These are phyloP conservation scores for Candolleomyces eurysporus DNA, from an alignment of 768 basidiomycete genomes.

Conservation along the genomic window DNA sequence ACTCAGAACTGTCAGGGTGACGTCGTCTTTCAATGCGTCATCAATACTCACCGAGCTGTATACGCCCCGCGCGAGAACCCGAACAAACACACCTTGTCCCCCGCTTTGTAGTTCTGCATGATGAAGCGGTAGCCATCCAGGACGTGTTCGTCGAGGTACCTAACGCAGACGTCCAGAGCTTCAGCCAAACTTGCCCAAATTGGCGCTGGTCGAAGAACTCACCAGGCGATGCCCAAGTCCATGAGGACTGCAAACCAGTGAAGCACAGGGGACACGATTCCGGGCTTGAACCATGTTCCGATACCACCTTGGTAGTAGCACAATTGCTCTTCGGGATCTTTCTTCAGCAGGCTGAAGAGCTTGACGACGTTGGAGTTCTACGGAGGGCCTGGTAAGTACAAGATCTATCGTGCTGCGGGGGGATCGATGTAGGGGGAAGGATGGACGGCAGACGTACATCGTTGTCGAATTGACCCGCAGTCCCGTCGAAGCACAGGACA, in stretches of 20 bases:
- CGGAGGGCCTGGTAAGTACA: not conserved
- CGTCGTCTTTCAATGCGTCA: not conserved
- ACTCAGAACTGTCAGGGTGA: conserved; percentile 17
- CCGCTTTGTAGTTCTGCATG: conserved; percentile 73
- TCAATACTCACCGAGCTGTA: conserved; percentile 46
- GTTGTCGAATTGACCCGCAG: conserved; percentile 48
- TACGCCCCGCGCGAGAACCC: conserved; percentile 71
- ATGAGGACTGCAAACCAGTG: conserved; percentile 56
- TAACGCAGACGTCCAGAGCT: conserved; percentile 19
- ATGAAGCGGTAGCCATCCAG: conserved; percentile 74
- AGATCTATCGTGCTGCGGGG: not conserved
- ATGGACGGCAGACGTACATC: conserved; percentile 32
- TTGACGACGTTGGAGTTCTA: conserved; percentile 71
- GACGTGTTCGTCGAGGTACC: conserved; percentile 72
- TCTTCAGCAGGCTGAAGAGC: conserved; percentile 66
- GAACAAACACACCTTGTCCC: conserved; percentile 75
- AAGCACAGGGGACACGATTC: conserved; percentile 63
- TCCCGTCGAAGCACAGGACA: conserved; percentile 73
- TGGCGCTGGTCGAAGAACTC: conserved; percentile 14
- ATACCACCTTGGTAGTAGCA: conserved; percentile 68
- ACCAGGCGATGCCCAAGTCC: conserved; percentile 77
- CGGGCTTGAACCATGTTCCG: conserved; percentile 57
- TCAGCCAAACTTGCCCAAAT: not conserved
- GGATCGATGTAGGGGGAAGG: not conserved
- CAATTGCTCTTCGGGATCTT: conserved; percentile 55